Evolutionary conservation across 177 flowering plant species (phyloP).

Genomic region (Tripterygium wilfordii): DNA sequence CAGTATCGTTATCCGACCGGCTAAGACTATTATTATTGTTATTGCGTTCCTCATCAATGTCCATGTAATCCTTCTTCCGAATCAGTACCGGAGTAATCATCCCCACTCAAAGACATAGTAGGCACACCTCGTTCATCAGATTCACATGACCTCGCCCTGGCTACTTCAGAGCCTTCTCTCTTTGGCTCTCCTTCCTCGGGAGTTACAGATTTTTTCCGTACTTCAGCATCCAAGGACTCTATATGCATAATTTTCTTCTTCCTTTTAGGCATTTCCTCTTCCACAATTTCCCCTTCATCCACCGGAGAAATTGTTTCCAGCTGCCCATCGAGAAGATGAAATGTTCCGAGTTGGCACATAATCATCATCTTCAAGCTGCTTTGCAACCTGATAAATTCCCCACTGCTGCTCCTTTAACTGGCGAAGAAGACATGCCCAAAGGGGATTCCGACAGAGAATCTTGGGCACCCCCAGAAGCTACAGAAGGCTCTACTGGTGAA

Average conservation of each 20-base stretch:
- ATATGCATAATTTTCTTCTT: slow-evolving; percentile 37
- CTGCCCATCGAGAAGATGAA: slow-evolving; percentile 91
- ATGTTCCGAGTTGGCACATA: slow-evolving; percentile 52
- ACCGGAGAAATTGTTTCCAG: slow-evolving; percentile 56
- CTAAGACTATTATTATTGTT: slow-evolving; percentile 20
- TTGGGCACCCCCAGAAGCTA: slow-evolving; percentile 7
- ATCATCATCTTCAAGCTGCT: slow-evolving; percentile 55
- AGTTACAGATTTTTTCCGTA: slow-evolving; percentile 31
- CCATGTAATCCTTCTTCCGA: slow-evolving; percentile 46
- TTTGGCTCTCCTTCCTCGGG: slow-evolving; percentile 48
- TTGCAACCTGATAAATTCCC: slow-evolving; percentile 29
- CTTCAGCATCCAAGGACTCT: slow-evolving; percentile 24
- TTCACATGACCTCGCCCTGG: slow-evolving; percentile 38
- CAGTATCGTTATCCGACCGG: slow-evolving; percentile 41
- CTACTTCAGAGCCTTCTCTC: slow-evolving; percentile 44
- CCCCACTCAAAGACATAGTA: slow-evolving; percentile 40
- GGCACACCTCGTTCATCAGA: slow-evolving; percentile 40
- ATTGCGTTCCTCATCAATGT: slow-evolving; percentile 37
- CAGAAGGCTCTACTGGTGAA: slow-evolving; percentile 21
- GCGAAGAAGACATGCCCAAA: slow-evolving; percentile 15
- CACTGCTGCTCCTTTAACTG: slow-evolving; percentile 21
- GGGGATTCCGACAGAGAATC: slow-evolving; percentile 22
- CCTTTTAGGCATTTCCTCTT: slow-evolving; percentile 31
- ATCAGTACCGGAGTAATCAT: slow-evolving; percentile 33
- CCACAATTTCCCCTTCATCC: slow-evolving; percentile 72